phyloP scores from a whole-genome alignment of 805 yeast species.

The Hemisphaericaspora nanyangensis region DNA sequence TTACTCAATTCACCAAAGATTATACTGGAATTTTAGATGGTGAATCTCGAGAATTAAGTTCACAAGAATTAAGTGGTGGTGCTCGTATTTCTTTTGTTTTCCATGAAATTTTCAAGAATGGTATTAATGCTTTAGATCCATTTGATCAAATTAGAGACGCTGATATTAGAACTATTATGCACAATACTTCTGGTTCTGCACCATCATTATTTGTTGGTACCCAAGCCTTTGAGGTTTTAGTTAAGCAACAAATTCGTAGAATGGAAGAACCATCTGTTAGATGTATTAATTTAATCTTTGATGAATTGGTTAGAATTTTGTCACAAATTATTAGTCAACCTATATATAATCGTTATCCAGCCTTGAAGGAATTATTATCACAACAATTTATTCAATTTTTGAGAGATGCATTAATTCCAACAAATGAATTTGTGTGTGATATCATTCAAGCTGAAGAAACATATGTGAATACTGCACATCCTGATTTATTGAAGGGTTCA shows the following conservation, averaged over 20 bases:
- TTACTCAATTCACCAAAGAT: slow-evolving; percentile 89
- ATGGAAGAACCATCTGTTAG: slow-evolving; percentile 91
- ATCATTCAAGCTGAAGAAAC: slow-evolving; percentile 84
- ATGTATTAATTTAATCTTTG: slow-evolving; percentile 87
- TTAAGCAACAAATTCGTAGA: slow-evolving; percentile 87
- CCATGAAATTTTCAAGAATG: slow-evolving; percentile 93
- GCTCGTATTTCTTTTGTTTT: slow-evolving; percentile 96
- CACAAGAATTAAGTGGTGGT: slow-evolving; percentile 93
- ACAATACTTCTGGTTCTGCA: slow-evolving; percentile 93
- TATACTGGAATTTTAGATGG: slow-evolving; percentile 90
- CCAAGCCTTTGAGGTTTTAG: slow-evolving; percentile 93
- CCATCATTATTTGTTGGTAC: slow-evolving; percentile 97
- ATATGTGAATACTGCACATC: slow-evolving; percentile 96
- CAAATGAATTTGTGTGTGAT: slow-evolving; percentile 80
- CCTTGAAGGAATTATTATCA: slow-evolving; percentile 80
- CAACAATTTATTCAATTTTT: slow-evolving; percentile 75
- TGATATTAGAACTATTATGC: slow-evolving; percentile 94
- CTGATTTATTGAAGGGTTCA: slow-evolving; percentile 91
- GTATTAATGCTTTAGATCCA: slow-evolving; percentile 88
- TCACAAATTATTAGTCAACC: slow-evolving; percentile 80
- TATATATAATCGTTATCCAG: slow-evolving; percentile 85
- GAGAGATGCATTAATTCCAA: slow-evolving; percentile 76
- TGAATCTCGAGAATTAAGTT: slow-evolving; percentile 82
- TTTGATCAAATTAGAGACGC: slow-evolving; percentile 94
- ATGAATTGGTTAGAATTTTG: slow-evolving; percentile 87